Evolutionary conservation across 192 early-diverging fungal species (phyloP).

Genomic region (Backusella psychrophila): DNA sequence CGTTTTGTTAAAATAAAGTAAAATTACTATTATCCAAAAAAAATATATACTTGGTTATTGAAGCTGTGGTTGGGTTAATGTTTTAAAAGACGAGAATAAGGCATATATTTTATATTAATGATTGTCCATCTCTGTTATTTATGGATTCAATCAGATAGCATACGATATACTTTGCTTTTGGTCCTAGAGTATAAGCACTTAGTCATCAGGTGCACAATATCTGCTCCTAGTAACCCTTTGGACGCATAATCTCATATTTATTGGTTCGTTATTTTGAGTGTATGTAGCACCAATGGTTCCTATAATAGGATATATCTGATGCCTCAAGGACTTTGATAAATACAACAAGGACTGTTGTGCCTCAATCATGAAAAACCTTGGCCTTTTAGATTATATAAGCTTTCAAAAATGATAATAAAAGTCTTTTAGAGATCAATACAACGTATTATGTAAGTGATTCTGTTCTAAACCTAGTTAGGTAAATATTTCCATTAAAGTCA

Average conservation of each 20-base stretch:
- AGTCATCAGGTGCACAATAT: too few relatives aligned
- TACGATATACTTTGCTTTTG: too few relatives aligned
- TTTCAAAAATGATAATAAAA: background rate
- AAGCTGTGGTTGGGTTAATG: background rate
- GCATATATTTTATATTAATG: background rate
- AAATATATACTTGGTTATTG: background rate
- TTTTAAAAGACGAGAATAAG: background rate
- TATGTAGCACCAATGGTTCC: background rate
- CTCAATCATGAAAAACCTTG: background rate
- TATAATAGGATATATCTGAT: background rate
- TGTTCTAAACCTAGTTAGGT: background rate
- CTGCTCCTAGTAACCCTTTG: background rate
- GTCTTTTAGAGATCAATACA: background rate
- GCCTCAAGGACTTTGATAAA: background rate
- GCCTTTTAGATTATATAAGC: background rate
- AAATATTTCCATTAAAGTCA: background rate
- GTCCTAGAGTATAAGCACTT: too few relatives aligned
- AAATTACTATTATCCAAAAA: background rate
- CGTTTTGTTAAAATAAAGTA: background rate
- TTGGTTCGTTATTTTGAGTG: background rate
- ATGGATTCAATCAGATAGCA: too few relatives aligned
- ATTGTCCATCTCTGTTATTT: too few relatives aligned
- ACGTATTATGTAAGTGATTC: background rate
- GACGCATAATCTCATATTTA: background rate
- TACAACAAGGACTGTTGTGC: background rate